These are phyloP conservation scores for Geotrichum bryndzae DNA, from an alignment of 1,139 yeast species.

Conservation along the genomic window DNA sequence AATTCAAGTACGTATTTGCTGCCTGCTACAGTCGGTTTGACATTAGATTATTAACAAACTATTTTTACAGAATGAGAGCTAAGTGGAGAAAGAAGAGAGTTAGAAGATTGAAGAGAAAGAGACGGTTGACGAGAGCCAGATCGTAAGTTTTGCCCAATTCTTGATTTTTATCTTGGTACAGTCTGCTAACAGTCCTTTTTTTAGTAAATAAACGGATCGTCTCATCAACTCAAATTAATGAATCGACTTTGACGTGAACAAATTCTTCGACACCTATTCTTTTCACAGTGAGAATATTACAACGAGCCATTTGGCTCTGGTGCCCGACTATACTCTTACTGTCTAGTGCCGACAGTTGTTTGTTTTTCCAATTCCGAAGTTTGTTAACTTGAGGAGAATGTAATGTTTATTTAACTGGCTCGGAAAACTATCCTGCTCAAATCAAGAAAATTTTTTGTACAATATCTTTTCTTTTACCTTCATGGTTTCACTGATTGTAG, in stretches of 20 bases:
- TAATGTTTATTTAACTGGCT: slow-evolving; percentile 4
- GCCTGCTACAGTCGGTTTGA: neutral
- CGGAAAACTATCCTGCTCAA: slow-evolving; percentile 3
- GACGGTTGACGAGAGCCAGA: slow-evolving; percentile 99
- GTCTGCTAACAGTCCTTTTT: neutral
- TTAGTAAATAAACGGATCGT: slow-evolving; percentile 13
- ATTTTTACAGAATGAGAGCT: slow-evolving; percentile 29
- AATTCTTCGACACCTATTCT: neutral
- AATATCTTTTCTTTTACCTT: neutral
- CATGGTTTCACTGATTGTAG: neutral
- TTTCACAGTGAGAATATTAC: neutral
- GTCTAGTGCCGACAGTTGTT: neutral
- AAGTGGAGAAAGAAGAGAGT: slow-evolving; percentile 98
- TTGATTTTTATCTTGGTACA: neutral
- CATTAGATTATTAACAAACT: neutral
- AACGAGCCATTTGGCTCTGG: neutral
- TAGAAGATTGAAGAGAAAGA: slow-evolving; percentile 99
- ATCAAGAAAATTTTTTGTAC: neutral
- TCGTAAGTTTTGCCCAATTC: slow-evolving; percentile 23
- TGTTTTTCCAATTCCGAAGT: slow-evolving; percentile 3
- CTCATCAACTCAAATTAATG: slow-evolving; percentile 6
- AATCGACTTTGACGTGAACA: slow-evolving; percentile 1
- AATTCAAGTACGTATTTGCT: slow-evolving; percentile 11
- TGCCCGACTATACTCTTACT: slow-evolving; percentile 4
- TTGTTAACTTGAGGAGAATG: neutral